Evolutionary conservation across 2,329 filamentous ascomycete genomes (phyloP), one percentile per base, ranked within the genome.

Genomic region (Colletotrichum neosansevieriae): DNA sequence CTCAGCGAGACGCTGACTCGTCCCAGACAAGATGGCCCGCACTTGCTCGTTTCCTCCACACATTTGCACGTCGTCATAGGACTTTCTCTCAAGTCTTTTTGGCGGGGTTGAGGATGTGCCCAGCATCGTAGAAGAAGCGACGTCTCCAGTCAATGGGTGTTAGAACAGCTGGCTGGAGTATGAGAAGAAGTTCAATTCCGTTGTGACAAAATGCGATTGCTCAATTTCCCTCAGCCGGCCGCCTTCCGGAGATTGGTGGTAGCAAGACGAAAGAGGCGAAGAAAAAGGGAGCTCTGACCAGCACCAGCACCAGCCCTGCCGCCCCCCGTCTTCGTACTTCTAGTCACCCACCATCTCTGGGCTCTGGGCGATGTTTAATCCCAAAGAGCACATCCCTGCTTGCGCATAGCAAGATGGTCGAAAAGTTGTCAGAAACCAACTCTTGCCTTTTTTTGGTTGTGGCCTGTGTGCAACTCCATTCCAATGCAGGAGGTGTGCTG

Each of bases 61-160:
- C 50, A 67, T 53, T 19, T 51, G 58, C 45, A 62, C 67, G 53
- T 67, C 67, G 67, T 67, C 67, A 69, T 69, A 67, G 63, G 67
- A 58, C 29, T 24, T 44, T 51, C 45, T 57, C 19, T 44, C 56
- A 56, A 54, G 66, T 69, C 61, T 69, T 40, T 66, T 69, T 69
- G 67, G 63, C 66, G 50, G 66, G 66, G 62, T 69, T 50, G 56
- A n/a, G 56, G n/a, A 57, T 53, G 59, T 36, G 44, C 40, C 40
- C 29, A 36, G 51, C 42, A 69, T 32, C 60, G 19, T 44, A 15
- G 7, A 17, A 19, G 24, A n/a, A 32, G 36, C 13, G 21, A 40
- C 36, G 53, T 57, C 19, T 42, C 29, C 29, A 54, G 57, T 19
- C 17, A 32, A 57, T 50, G 13, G 21, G 49, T 32, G 63, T 21